Evolutionary conservation across 495 filamentous ascomycete species (phyloP).

Genomic region (Penicillium steckii): DNA sequence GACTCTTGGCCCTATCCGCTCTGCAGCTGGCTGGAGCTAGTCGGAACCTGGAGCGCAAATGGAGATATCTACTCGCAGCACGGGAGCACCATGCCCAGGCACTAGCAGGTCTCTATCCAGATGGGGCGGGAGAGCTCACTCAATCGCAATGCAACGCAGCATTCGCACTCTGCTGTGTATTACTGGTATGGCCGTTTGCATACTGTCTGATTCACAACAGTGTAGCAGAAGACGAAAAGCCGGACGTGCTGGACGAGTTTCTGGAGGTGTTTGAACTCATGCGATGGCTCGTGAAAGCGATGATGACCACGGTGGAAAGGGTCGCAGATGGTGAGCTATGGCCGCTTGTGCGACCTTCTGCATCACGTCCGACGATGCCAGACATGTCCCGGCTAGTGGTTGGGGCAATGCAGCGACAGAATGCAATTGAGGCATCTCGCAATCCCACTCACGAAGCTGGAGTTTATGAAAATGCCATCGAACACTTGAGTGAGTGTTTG

Average conservation of each 20-base stretch:
- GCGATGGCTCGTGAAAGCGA: conserved; percentile 35
- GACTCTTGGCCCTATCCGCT: conserved; percentile 48
- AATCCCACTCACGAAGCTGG: conserved; percentile 31
- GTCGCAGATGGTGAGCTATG: conserved; percentile 39
- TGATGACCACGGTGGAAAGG: conserved; percentile 28
- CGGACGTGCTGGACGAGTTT: conserved; percentile 36
- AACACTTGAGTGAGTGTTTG: conserved; percentile 27
- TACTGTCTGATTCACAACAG: conserved; percentile 30
- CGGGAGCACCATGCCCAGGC: conserved; percentile 42
- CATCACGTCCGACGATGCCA: conserved; percentile 29
- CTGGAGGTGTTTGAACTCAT: conserved; percentile 42
- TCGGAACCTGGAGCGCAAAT: conserved; percentile 10
- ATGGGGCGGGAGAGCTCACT: conserved; percentile 25
- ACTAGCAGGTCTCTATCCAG: conserved; percentile 27
- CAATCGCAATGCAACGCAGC: conserved; percentile 42
- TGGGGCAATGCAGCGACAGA: conserved; percentile 29
- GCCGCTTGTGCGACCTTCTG: conserved; percentile 25
- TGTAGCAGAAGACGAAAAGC: conserved; percentile 16
- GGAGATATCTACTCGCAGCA: conserved; percentile 28
- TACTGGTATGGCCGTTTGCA: conserved; percentile 46
- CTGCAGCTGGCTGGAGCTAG: conserved; percentile 38
- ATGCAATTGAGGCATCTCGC: conserved; percentile 22
- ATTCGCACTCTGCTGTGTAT: conserved; percentile 45
- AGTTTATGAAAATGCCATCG: conserved; percentile 29
- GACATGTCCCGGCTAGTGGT: conserved; percentile 39